phyloP scores from a whole-genome alignment of 495 filamentous ascomycete species.

The Choiromyces venosus region DNA sequence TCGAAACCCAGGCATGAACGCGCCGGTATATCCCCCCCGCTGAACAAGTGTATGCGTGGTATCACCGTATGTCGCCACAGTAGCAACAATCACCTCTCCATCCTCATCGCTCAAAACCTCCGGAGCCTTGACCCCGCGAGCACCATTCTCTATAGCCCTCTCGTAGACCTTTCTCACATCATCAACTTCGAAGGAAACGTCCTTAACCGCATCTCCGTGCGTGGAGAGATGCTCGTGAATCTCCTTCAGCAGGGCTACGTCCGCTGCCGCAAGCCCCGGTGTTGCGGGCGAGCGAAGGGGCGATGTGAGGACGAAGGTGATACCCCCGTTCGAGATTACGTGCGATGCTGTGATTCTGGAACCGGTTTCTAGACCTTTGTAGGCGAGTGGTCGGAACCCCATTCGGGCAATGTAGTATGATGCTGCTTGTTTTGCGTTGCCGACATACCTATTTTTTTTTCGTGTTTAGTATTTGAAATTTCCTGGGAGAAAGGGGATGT shows the following conservation, averaged over 20 bases:
- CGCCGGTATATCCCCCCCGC: constrained; percentile 58
- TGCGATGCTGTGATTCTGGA: constrained; percentile 68
- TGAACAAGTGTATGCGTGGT: constrained; percentile 85
- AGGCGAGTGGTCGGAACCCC: constrained; percentile 75
- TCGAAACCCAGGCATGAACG: constrained; percentile 73
- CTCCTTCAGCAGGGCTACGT: constrained; percentile 44
- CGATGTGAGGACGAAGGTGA: constrained; percentile 79
- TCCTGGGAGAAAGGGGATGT: constrained; percentile 1
- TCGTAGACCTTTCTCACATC: constrained; percentile 67
- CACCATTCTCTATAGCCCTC: constrained; percentile 64
- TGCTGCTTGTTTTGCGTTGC: constrained; percentile 90
- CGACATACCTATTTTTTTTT: constrained; percentile 53
- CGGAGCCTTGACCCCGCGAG: constrained; percentile 58
- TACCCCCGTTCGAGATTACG: constrained; percentile 68
- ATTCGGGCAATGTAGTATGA: constrained; percentile 78
- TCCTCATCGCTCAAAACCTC: constrained; percentile 48
- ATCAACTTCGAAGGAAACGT: constrained; percentile 88
- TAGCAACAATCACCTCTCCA: constrained; percentile 60
- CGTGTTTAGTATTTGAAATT: background rate
- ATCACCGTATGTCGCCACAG: constrained; percentile 81
- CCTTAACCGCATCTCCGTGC: constrained; percentile 87
- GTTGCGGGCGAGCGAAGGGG: constrained; percentile 62
- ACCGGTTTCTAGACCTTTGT: constrained; percentile 80
- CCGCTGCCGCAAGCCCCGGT: constrained; percentile 45
- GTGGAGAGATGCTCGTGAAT: constrained; percentile 70